Evolutionary conservation across 148 eudicot genomes (phyloP).

Genomic region (Persicaria tinctoria): DNA sequence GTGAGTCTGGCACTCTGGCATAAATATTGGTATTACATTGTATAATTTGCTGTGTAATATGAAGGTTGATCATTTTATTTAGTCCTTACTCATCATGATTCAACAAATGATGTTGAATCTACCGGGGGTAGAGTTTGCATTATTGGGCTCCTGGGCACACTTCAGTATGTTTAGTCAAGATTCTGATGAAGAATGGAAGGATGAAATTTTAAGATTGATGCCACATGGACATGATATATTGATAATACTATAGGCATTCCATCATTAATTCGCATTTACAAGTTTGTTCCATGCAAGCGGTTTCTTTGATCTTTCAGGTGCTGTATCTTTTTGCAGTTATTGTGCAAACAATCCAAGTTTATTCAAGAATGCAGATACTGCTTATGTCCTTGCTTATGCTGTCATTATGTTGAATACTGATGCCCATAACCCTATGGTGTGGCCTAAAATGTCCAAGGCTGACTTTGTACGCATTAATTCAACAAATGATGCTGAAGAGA

Average conservation of each 20-base stretch:
- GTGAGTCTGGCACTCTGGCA: background rate
- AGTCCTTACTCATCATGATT: background rate
- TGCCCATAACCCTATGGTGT: constrained; percentile 97
- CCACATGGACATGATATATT: background rate
- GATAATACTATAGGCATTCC: background rate
- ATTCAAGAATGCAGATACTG: constrained; percentile 98
- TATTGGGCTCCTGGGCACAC: background rate
- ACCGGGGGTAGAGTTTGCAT: background rate
- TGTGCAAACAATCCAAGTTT: constrained; percentile 95
- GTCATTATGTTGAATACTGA: constrained; percentile 98
- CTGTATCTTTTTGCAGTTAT: constrained; percentile 45
- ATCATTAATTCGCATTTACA: background rate
- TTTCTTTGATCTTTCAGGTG: background rate
- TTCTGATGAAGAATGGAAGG: background rate
- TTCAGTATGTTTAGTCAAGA: background rate
- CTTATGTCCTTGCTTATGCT: constrained; percentile 98
- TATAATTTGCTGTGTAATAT: background rate
- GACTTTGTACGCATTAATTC: constrained; percentile 84
- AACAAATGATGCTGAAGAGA: constrained; percentile 76
- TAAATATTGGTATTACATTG: background rate
- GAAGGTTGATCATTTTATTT: background rate
- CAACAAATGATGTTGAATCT: background rate
- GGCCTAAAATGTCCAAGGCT: constrained; percentile 93
- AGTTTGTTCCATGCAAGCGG: background rate
- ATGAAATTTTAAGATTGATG: background rate